phyloP scores from a whole-genome alignment of 1,139 yeast genomes.

The Nadsonia starkeyi-henricii region DNA sequence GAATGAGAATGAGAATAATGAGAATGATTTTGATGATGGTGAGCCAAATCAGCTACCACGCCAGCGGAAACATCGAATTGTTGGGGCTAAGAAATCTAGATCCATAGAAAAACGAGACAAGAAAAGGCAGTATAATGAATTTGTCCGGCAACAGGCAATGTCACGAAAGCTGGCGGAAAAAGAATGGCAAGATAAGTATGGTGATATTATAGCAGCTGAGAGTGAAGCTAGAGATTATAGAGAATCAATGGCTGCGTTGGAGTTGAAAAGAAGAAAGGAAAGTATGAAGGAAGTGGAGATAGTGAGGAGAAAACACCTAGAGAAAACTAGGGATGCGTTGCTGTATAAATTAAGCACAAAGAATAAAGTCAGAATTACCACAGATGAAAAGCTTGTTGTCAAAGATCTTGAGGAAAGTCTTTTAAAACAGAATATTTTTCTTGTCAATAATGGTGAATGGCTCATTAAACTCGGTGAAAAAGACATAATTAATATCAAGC shows the following conservation, averaged over 20 bases:
- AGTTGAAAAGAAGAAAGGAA: conserved; percentile 4
- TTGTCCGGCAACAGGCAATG: conserved; percentile 7
- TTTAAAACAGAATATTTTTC: background rate
- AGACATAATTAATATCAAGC: background rate
- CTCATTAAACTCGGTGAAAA: background rate
- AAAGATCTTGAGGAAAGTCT: background rate
- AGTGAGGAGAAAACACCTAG: background rate
- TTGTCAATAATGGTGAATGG: background rate
- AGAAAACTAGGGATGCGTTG: background rate
- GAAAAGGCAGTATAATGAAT: conserved; percentile 10
- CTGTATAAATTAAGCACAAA: background rate
- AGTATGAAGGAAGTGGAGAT: background rate
- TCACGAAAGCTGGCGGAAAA: conserved; percentile 9
- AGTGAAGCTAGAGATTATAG: conserved; percentile 1
- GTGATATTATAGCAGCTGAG: conserved; percentile 7
- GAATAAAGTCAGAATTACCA: background rate
- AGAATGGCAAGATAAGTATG: conserved; percentile 7
- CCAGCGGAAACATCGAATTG: conserved; percentile 2
- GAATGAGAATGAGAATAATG: background rate
- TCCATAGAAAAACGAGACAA: conserved; percentile 10
- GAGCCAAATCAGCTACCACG: background rate
- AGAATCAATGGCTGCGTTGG: conserved; percentile 1
- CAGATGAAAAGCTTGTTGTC: background rate
- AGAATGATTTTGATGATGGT: background rate
- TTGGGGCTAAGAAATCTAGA: conserved; percentile 11